Conservation (phyloP, 2,329 filamentous ascomycete genomes). For the Periconia macrospinosa region DNA sequence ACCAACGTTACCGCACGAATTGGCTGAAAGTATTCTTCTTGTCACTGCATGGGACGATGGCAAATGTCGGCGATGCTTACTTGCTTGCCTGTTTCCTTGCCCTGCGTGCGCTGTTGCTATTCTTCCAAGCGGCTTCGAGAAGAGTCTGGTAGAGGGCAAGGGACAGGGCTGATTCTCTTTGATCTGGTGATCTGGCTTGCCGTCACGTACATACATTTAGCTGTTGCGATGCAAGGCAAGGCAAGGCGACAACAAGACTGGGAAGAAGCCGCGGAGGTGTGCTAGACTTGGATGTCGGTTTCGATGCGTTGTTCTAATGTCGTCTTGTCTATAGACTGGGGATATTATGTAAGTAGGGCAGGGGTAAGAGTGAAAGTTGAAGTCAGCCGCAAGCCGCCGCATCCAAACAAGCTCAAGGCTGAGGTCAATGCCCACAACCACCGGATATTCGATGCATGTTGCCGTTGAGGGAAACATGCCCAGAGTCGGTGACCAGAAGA, state of each 20-base stretch:
- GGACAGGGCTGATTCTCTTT: slow-evolving; percentile 12
- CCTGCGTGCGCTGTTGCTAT: not conserved
- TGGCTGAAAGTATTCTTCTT: slow-evolving; percentile 22
- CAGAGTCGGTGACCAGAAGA: not conserved
- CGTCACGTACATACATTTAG: not conserved
- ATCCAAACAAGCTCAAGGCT: slow-evolving; percentile 7
- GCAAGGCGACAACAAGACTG: slow-evolving; percentile 12
- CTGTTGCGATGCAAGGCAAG: slow-evolving; percentile 2
- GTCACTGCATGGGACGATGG: not conserved
- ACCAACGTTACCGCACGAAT: slow-evolving; percentile 18
- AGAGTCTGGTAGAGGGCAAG: slow-evolving; percentile 19
- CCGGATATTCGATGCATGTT: slow-evolving; percentile 7
- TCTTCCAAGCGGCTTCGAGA: slow-evolving; percentile 36
- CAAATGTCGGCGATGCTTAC: slow-evolving; percentile 3
- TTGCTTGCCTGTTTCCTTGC: not conserved
- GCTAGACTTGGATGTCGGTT: slow-evolving; percentile 11
- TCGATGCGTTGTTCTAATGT: slow-evolving; percentile 18
- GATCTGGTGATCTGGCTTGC: slow-evolving; percentile 20
- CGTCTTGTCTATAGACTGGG: slow-evolving; percentile 20
- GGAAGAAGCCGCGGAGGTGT: slow-evolving; percentile 19
- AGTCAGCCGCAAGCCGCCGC: not conserved
- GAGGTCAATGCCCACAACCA: slow-evolving; percentile 5
- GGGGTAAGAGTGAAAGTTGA: slow-evolving; percentile 2
- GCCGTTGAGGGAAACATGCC: not conserved
- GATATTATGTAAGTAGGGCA: slow-evolving; percentile 21